A percentile compares a stretch with the other conserved stretches of the same genome.
These are phyloP conservation scores for Sungouiozyma ichnusensis DNA, from an alignment of 805 yeast genomes.

Conservation along the genomic window DNA sequence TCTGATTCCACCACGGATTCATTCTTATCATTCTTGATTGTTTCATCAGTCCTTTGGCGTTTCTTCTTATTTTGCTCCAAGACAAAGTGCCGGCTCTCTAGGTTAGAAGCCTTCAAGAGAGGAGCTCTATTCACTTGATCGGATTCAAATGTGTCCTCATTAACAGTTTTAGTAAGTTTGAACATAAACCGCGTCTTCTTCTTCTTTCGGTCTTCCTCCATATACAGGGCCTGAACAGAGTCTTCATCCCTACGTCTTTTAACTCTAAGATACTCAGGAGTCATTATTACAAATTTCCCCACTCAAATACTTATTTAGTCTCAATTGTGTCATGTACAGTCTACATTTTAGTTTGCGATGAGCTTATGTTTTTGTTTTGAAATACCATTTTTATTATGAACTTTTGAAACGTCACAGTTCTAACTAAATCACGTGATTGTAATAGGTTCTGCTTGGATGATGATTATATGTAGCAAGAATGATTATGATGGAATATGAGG, in stretches of 20 bases:
- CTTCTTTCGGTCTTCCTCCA: constrained; percentile 29
- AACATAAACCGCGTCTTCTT: constrained; percentile 31
- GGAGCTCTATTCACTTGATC: constrained; percentile 20
- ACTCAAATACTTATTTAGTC: neutral
- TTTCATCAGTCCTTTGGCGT: constrained; percentile 14
- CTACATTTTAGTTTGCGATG: neutral
- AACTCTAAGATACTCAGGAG: constrained; percentile 65
- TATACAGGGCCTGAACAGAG: constrained; percentile 69
- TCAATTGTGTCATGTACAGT: neutral
- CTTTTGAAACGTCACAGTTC: neutral
- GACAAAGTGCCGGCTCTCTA: constrained; percentile 20
- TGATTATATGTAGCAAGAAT: no score
- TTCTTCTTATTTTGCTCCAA: constrained; percentile 23
- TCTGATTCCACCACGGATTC: constrained; percentile 3
- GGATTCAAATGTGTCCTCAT: constrained; percentile 22
- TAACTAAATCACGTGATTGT: neutral
- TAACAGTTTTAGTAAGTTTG: constrained; percentile 40
- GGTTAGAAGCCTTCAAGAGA: constrained; percentile 17
- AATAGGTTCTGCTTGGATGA: no score
- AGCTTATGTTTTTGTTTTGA: neutral
- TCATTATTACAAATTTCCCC: constrained; percentile 2
- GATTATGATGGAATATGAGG: no score
- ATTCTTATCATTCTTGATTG: no score
- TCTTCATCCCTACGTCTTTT: constrained; percentile 82
- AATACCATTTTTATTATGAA: neutral